A percentile compares a stretch with the other conserved stretches of the same genome.
phyloP scores from a whole-genome alignment of 1,139 yeast genomes.

The Pichia inconspicua region DNA sequence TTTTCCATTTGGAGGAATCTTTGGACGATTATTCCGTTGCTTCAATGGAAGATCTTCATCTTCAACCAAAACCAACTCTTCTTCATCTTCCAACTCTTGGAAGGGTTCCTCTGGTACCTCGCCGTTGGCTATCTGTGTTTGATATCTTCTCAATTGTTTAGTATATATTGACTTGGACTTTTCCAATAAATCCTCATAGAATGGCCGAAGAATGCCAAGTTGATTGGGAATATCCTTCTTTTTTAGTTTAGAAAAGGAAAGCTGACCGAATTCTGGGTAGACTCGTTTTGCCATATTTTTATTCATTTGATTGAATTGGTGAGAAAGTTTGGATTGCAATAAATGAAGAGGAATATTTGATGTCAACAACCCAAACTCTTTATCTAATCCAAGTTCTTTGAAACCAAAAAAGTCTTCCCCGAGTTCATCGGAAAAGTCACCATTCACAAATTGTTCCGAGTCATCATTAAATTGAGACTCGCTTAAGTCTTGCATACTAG shows the following conservation, averaged over 20 bases:
- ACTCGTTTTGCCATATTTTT: slow-evolving; percentile 43
- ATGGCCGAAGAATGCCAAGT: slow-evolving; percentile 54
- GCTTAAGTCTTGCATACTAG: slow-evolving; percentile 64
- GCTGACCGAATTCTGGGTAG: slow-evolving; percentile 55
- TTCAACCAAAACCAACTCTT: slow-evolving; percentile 50
- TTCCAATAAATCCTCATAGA: slow-evolving; percentile 43
- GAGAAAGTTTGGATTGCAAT: slow-evolving; percentile 68
- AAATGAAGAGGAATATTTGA: slow-evolving; percentile 85
- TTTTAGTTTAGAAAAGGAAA: slow-evolving; percentile 39
- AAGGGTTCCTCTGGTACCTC: slow-evolving; percentile 13
- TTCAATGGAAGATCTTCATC: slow-evolving; percentile 80
- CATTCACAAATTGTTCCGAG: slow-evolving; percentile 88
- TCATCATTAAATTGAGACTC: slow-evolving; percentile 82
- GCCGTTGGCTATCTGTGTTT: slow-evolving; percentile 14
- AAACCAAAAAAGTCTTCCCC: slow-evolving; percentile 98
- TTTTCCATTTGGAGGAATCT: slow-evolving; percentile 91
- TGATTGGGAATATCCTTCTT: slow-evolving; percentile 47
- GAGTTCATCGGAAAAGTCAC: slow-evolving; percentile 85
- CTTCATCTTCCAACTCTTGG: slow-evolving; percentile 29
- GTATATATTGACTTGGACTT: slow-evolving; percentile 39
- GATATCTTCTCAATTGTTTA: slow-evolving; percentile 48
- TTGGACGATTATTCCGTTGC: slow-evolving; percentile 71
- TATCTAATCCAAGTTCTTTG: slow-evolving; percentile 85
- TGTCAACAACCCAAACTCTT: slow-evolving; percentile 81
- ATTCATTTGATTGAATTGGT: slow-evolving; percentile 38